Percentiles rank a stretch among this genome's conserved stretches.
phyloP scores from a whole-genome alignment of 352 stramenopile species.

The Phytophthora chlamydospora region DNA sequence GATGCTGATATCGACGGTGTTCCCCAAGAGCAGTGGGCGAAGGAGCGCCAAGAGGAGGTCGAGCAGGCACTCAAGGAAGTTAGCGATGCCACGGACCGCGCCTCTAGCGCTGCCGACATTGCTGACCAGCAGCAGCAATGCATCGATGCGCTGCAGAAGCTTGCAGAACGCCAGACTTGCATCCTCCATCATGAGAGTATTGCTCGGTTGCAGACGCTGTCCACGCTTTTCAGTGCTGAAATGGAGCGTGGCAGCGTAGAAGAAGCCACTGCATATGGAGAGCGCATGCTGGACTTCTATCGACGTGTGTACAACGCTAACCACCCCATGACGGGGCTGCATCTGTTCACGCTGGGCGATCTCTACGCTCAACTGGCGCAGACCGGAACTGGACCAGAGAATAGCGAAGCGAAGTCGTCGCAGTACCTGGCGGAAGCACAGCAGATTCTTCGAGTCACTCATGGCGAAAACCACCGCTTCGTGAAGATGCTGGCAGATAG shows the following conservation, averaged over 20 bases:
- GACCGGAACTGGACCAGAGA: slow-evolving; percentile 5
- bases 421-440: slow-evolving; percentile 45
- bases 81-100: slow-evolving; percentile 16
- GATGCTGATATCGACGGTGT: slow-evolving; percentile 58
- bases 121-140: slow-evolving; percentile 29
- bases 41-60: slow-evolving; percentile 36
- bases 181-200: slow-evolving; percentile 55
- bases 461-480: slow-evolving; percentile 56
- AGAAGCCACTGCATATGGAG: slow-evolving; percentile 44
- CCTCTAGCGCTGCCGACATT: slow-evolving; percentile 5
- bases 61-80: slow-evolving; percentile 30
- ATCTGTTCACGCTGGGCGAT: slow-evolving; percentile 75
- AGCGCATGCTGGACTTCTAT: slow-evolving; percentile 67
- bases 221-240: slow-evolving; percentile 60
- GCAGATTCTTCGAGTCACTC: slow-evolving; percentile 58
- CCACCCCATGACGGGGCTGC: slow-evolving; percentile 66
- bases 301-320: slow-evolving; percentile 56
- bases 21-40: slow-evolving; percentile 42
- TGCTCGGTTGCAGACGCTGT: slow-evolving; percentile 48
- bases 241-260: slow-evolving; percentile 44
- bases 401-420: slow-evolving; percentile 22
- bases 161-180: slow-evolving; percentile 32
- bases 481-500: slow-evolving; percentile 47
- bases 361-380: slow-evolving; percentile 35
- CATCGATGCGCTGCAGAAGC: slow-evolving; percentile 30